Percentiles rank a stretch among this genome's conserved stretches.
These are phyloP conservation scores for Lecanicillium sp. DNA, from an alignment of 2,329 filamentous ascomycete genomes.

Conservation along the genomic window DNA sequence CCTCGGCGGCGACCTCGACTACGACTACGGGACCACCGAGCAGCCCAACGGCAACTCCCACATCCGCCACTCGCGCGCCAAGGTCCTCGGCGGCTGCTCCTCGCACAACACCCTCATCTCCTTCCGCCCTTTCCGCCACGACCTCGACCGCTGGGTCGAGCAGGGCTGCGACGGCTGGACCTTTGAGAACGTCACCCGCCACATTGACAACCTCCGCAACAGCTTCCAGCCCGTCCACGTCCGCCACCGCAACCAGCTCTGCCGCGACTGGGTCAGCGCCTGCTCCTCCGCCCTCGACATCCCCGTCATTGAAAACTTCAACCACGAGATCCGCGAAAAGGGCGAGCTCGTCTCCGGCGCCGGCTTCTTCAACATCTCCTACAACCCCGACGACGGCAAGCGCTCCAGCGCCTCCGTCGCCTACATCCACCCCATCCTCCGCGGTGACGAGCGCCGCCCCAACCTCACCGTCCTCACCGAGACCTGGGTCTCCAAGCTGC, in stretches of 20 bases:
- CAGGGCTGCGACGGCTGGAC: constrained; percentile 80
- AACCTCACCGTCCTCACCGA: constrained; percentile 85
- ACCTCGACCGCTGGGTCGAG: constrained; percentile 76
- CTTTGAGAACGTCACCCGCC: constrained; percentile 76
- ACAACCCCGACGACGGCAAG: constrained; percentile 82
- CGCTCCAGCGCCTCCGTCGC: constrained; percentile 83
- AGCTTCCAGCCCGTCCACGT: constrained; percentile 84
- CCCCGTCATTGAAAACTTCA: constrained; percentile 79
- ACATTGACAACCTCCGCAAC: constrained; percentile 79
- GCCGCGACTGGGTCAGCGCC: constrained; percentile 80
- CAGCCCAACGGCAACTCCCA: constrained; percentile 89
- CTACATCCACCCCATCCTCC: constrained; percentile 86
- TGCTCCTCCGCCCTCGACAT: constrained; percentile 75
- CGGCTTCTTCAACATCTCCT: constrained; percentile 85
- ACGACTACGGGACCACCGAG: constrained; percentile 83
- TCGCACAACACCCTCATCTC: constrained; percentile 93
- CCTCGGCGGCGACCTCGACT: constrained; percentile 82
- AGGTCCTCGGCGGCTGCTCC: constrained; percentile 87
- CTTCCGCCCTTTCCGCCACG: constrained; percentile 85
- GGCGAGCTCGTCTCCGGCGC: constrained; percentile 70
- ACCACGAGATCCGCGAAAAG: constrained; percentile 68
- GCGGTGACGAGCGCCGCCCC: constrained; percentile 72
- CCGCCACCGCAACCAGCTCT: constrained; percentile 82
- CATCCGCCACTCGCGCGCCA: constrained; percentile 87
- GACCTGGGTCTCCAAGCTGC: constrained; percentile 78